Conservation (phyloP, 305 asterid species). For the Vinca major region DNA sequence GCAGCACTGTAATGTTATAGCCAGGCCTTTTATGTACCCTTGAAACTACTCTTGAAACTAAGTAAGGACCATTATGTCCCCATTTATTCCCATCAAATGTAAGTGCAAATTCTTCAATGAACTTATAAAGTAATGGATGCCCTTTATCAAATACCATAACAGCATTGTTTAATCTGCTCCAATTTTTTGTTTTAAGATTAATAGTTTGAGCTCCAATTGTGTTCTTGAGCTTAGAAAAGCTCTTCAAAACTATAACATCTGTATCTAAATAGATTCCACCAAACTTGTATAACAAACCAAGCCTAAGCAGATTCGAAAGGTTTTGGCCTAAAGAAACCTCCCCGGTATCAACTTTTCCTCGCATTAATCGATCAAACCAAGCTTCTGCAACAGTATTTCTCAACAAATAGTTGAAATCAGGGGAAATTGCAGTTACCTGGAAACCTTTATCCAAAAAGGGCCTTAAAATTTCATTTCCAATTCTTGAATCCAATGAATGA, state of each 20-base stretch:
- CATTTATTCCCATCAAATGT: slow-evolving; percentile 85
- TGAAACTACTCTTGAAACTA: slow-evolving; percentile 76
- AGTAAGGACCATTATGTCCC: slow-evolving; percentile 95
- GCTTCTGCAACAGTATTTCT: slow-evolving; percentile 51
- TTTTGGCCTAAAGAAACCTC: slow-evolving; percentile 74
- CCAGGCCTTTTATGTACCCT: slow-evolving; percentile 46
- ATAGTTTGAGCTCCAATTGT: slow-evolving; percentile 70
- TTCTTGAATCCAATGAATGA: slow-evolving; percentile 53
- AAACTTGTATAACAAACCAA: slow-evolving; percentile 61
- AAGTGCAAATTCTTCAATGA: slow-evolving; percentile 73
- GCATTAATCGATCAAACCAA: slow-evolving; percentile 51
- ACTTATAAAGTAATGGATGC: slow-evolving; percentile 62
- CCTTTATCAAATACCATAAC: slow-evolving; percentile 72
- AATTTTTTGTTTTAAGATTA: slow-evolving; percentile 44
- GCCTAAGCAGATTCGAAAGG: slow-evolving; percentile 75
- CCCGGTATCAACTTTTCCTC: slow-evolving; percentile 60
- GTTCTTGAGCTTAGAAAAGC: slow-evolving; percentile 40
- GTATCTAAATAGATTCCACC: slow-evolving; percentile 88
- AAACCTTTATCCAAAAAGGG: slow-evolving; percentile 54
- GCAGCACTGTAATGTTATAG: slow-evolving; percentile 46
- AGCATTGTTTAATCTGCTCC: slow-evolving; percentile 88
- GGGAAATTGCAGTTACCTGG: slow-evolving; percentile 54
- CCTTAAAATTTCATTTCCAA: slow-evolving; percentile 39
- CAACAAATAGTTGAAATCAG: slow-evolving; percentile 61
- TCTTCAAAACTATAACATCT: slow-evolving; percentile 55